These are phyloP conservation scores for Raffaelea deltoideospora DNA, from an alignment of 2,329 filamentous ascomycete genomes.

Conservation along the genomic window DNA sequence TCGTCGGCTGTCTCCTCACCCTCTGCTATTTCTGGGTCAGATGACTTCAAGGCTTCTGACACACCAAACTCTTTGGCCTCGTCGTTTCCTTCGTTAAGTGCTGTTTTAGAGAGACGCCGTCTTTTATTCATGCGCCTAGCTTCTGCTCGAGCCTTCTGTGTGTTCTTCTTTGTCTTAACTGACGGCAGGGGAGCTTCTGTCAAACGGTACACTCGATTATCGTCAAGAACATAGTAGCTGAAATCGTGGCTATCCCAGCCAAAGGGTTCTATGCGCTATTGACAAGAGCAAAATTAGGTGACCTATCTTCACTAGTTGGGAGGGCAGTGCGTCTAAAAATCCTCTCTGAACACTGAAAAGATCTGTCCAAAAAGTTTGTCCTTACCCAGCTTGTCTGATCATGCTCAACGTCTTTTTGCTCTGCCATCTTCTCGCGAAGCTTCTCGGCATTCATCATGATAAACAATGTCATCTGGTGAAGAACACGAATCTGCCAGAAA, in stretches of 20 bases:
- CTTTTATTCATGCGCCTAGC: conserved; percentile 60
- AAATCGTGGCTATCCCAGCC: conserved; percentile 84
- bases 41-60: too few species aligned
- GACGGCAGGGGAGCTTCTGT: conserved; percentile 56
- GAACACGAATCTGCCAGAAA: conserved; percentile 41
- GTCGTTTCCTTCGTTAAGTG: conserved; percentile 22
- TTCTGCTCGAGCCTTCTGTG: conserved; percentile 47
- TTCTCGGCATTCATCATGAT: conserved; percentile 76
- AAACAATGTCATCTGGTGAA: conserved; percentile 85
- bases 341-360: too few species aligned
- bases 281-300: too few species aligned
- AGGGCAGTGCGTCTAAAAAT: too few species aligned
- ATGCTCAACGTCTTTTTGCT: conserved; percentile 68
- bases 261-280: conserved; percentile 59
- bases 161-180: conserved; percentile 46
- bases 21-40: conserved; percentile 18
- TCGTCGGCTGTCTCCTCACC: conserved; percentile 26
- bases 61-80: conserved; percentile 4
- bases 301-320: too few species aligned
- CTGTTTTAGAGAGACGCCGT: conserved; percentile 37
- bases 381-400: conserved; percentile 77
- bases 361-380: too few species aligned
- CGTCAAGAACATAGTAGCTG: conserved; percentile 80
- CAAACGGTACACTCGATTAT: conserved; percentile 80
- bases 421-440: conserved; percentile 72